These are phyloP conservation scores for Phyllostachys edulis DNA, from an alignment of 176 grass and related monocot species.

Conservation along the genomic window DNA sequence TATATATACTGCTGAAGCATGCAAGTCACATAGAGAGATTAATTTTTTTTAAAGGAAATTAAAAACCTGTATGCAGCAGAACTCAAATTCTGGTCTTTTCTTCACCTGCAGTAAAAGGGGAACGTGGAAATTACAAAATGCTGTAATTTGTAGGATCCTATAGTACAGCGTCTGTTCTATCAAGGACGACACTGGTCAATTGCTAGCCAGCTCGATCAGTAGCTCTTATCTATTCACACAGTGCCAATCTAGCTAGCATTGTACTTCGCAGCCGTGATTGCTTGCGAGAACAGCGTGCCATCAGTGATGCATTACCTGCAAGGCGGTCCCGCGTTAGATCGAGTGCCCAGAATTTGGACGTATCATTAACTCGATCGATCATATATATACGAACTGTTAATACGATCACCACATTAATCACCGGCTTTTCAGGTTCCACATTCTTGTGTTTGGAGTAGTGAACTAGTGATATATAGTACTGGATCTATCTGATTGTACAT, in stretches of 20 bases:
- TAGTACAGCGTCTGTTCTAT: background rate
- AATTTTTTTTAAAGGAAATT: too few relatives aligned
- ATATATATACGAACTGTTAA: background rate
- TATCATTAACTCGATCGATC: background rate
- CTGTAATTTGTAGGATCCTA: background rate
- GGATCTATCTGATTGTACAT: too few relatives aligned
- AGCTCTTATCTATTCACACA: background rate
- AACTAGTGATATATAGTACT: too few relatives aligned
- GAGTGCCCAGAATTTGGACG: background rate
- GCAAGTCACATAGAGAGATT: too few relatives aligned
- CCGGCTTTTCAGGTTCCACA: background rate
- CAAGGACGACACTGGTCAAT: background rate
- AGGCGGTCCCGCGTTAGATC: background rate
- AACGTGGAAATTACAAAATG: background rate
- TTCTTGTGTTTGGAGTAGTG: too few relatives aligned
- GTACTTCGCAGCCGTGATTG: conserved; percentile 25
- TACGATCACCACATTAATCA: background rate
- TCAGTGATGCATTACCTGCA: background rate
- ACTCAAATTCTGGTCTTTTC: too few relatives aligned
- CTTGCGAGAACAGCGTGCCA: conserved; percentile 4
- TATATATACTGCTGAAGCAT: too few relatives aligned
- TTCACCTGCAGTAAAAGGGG: background rate
- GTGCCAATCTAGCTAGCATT: conserved; percentile 28
- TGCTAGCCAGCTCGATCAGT: background rate
- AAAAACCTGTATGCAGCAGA: background rate